Conservation (phyloP, 202 grass and related monocot species). For the Bolboschoenoplectus hybrid region DNA sequence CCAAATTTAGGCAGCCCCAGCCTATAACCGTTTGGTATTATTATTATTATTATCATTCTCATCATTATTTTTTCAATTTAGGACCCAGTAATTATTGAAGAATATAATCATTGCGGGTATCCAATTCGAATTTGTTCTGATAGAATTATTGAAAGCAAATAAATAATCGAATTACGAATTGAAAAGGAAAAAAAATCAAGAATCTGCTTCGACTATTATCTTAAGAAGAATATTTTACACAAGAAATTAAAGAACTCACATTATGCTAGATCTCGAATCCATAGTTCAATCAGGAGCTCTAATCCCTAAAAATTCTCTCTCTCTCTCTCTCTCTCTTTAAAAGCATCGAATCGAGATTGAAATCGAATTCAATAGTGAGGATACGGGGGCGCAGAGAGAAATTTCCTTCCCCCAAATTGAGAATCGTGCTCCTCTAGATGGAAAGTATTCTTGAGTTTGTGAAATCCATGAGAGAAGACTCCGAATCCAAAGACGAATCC, state of each 20-base stretch:
- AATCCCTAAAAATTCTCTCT: slow-evolving; percentile 20
- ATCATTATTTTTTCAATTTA: neutral
- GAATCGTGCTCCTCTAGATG: slow-evolving; percentile 45
- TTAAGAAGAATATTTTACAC: slow-evolving; percentile 37
- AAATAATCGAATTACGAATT: slow-evolving; percentile 12
- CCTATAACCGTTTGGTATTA: neutral
- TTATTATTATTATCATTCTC: neutral
- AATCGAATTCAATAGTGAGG: slow-evolving; percentile 7
- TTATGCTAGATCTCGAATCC: slow-evolving; percentile 9
- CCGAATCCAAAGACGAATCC: slow-evolving; percentile 94
- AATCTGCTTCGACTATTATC: slow-evolving; percentile 30
- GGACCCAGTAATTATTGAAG: slow-evolving; percentile 17
- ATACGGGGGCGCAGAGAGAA: slow-evolving; percentile 9
- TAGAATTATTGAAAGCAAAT: neutral
- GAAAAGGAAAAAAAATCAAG: neutral
- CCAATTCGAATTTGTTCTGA: slow-evolving; percentile 21
- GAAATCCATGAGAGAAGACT: slow-evolving; percentile 80
- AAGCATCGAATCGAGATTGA: neutral
- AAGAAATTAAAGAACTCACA: slow-evolving; percentile 13
- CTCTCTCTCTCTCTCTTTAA: neutral
- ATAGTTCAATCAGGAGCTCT: neutral
- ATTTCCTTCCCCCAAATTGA: slow-evolving; percentile 20
- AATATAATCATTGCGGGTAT: slow-evolving; percentile 28
- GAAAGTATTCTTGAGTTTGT: slow-evolving; percentile 66
- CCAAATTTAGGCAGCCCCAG: slow-evolving; percentile 2